A percentile compares a stretch with the other conserved stretches of the same genome.
Evolutionary conservation across 352 stramenopile genomes (phyloP).

Genomic region (Peronospora destructor): DNA sequence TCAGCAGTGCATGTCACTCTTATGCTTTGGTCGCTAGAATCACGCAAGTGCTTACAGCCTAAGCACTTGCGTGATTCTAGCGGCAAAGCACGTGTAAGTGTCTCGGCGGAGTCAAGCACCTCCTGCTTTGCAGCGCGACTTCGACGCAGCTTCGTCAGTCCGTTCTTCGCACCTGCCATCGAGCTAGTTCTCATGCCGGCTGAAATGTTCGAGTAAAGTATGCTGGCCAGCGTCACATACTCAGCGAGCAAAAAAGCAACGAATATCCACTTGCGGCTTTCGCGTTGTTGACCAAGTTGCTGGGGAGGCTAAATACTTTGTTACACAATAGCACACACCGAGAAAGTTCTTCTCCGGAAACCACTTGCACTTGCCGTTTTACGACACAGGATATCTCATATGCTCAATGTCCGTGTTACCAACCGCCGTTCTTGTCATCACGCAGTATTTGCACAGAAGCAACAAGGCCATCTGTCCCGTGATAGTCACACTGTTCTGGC

Average conservation of each 20-base stretch:
- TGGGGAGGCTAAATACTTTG: constrained; percentile 4
- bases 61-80: not conserved
- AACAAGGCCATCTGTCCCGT: constrained; percentile 16
- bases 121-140: constrained; percentile 7
- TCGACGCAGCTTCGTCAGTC: constrained; percentile 7
- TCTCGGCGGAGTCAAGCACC: not conserved
- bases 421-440: constrained; percentile 8
- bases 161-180: not conserved
- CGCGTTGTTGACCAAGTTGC: constrained; percentile 14
- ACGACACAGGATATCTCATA: constrained; percentile 15
- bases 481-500: constrained; percentile 7
- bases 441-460: constrained; percentile 12
- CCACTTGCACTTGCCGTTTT: constrained; percentile 24
- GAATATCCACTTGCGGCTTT: constrained; percentile 13
- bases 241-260: constrained; percentile 28
- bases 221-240: constrained; percentile 15
- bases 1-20: not conserved
- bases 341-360: constrained; percentile 3
- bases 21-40: constrained; percentile 18
- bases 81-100: not conserved
- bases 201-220: constrained; percentile 15
- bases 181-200: not conserved
- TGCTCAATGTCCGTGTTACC: constrained; percentile 21
- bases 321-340: constrained; percentile 20
- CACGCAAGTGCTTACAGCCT: constrained; percentile 18